Evolutionary conservation across 2,329 filamentous ascomycete genomes (phyloP).

Genomic region (Apiospora koreana): DNA sequence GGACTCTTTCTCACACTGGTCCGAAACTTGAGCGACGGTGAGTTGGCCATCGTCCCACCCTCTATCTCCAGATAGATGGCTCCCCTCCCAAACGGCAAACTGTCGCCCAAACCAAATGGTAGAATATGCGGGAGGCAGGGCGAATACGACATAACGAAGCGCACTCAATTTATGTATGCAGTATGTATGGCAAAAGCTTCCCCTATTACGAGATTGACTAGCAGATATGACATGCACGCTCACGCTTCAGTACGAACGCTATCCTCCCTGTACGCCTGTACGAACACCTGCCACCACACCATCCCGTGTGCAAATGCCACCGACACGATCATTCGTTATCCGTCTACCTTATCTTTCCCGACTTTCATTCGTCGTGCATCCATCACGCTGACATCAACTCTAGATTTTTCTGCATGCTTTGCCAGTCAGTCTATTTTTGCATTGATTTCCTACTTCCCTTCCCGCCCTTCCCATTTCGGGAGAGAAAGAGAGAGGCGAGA

Average conservation of each 20-base stretch:
- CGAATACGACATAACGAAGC: constrained; percentile 3
- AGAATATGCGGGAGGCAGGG: constrained; percentile 8
- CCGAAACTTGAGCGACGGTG: constrained; percentile 1
- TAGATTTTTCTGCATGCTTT: neutral
- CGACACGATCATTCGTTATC: neutral
- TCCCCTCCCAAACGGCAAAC: neutral
- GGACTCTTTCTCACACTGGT: neutral
- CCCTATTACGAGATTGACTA: constrained; percentile 6
- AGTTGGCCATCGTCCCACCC: neutral
- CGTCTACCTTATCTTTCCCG: neutral
- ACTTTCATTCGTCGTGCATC: neutral
- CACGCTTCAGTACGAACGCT: neutral
- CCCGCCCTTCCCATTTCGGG: neutral
- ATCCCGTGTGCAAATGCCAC: neutral
- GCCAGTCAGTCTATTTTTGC: neutral
- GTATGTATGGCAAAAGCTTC: neutral
- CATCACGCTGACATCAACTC: neutral
- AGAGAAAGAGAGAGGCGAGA: neutral
- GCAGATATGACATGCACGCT: neutral
- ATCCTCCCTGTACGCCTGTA: neutral
- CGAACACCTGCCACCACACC: constrained; percentile 1
- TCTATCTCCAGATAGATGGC: neutral
- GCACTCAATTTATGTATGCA: neutral
- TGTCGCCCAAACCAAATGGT: neutral
- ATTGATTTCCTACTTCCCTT: neutral